Evolutionary conservation across 2,329 filamentous ascomycete species (phyloP), one percentile per base, ranked within the genome.

Genomic region (Lecanicillium sp.): DNA sequence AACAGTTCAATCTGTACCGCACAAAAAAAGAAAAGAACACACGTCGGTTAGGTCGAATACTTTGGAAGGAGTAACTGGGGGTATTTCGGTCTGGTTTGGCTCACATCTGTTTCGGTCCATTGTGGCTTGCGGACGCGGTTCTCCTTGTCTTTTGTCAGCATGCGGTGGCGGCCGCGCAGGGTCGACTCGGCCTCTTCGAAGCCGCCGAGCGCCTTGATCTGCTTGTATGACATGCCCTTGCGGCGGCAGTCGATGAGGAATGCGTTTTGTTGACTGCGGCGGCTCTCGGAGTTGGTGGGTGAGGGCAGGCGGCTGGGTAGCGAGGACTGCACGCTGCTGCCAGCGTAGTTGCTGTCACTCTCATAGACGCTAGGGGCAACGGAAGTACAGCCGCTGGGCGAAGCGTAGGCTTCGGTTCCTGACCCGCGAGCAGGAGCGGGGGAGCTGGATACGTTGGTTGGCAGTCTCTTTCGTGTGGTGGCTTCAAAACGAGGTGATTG

Each of bases 121-220:
- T 74, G 64, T 0, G 86, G 85, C 62, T 78, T 81, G 7, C 86
- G 72, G 3, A 86, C 77, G 5, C 86, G 71, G 49, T 79, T 72
- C 27, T 75, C 70, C 55, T 79, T 79, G 11, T 67, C 64, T 66
- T 87, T 87, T 7, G 79, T 86, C 56, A 88, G 62, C 2, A 75
- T 79, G 4, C 86, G 72, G 55, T 77, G 81, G 0, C 84, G 75
- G 0, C 86, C 86, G 12, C 86, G 75, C 30, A 90, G 70, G 1
- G 86, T 90, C 10, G 84, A 86, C 64, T 87, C 84, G 2, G 83
- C 81, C 56, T 86, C 82, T 0, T 60, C 64, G 53, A 83, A 83
- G 1, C 70, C 65, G 12, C 81, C 78, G 15, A 66, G 58, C 6
- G 60, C 56, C 30, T 75, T 75, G 56, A 88, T 87, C 50, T 84